Evolutionary conservation across 805 yeast genomes (phyloP).

Genomic region (Teunomyces atbi): DNA sequence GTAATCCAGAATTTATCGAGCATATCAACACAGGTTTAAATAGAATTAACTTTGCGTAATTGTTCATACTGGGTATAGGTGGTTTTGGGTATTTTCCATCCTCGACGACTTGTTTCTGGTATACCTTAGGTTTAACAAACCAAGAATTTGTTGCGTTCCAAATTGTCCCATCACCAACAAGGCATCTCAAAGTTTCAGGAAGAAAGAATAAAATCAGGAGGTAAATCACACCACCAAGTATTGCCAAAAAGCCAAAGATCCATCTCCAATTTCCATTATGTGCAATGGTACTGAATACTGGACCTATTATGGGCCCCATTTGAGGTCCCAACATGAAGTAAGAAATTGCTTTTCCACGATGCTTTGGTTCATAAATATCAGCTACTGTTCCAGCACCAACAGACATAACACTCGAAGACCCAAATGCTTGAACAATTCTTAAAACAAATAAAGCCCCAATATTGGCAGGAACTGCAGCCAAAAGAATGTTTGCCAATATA

Average conservation of each 20-base stretch:
- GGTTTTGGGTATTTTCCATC: conserved; percentile 41
- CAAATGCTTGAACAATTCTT: conserved; percentile 36
- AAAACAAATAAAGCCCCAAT: conserved; percentile 29
- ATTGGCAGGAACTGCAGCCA: conserved; percentile 30
- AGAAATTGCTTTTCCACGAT: conserved; percentile 32
- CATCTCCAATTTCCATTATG: conserved; percentile 31
- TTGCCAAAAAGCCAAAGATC: conserved; percentile 32
- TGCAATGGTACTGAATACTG: conserved; percentile 28
- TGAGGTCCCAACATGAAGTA: conserved; percentile 40
- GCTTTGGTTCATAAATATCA: conserved; percentile 29
- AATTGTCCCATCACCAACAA: conserved; percentile 37
- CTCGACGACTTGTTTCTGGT: conserved; percentile 21
- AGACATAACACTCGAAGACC: conserved; percentile 36
- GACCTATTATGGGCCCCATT: conserved; percentile 39
- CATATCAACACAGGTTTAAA: conserved; percentile 46
- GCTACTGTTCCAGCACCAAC: conserved; percentile 39
- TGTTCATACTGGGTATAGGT: conserved; percentile 41
- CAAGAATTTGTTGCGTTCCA: conserved; percentile 13
- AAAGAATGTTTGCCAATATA: conserved; percentile 25
- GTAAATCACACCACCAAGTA: conserved; percentile 25
- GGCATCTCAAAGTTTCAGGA: conserved; percentile 40
- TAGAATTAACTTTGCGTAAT: conserved; percentile 35
- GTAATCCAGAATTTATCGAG: conserved; percentile 46
- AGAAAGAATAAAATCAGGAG: conserved; percentile 24
- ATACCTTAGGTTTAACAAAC: conserved; percentile 27